Evolutionary conservation across 2,329 filamentous ascomycete genomes (phyloP).

Genomic region (Cylindrodendrum hubeiense): DNA sequence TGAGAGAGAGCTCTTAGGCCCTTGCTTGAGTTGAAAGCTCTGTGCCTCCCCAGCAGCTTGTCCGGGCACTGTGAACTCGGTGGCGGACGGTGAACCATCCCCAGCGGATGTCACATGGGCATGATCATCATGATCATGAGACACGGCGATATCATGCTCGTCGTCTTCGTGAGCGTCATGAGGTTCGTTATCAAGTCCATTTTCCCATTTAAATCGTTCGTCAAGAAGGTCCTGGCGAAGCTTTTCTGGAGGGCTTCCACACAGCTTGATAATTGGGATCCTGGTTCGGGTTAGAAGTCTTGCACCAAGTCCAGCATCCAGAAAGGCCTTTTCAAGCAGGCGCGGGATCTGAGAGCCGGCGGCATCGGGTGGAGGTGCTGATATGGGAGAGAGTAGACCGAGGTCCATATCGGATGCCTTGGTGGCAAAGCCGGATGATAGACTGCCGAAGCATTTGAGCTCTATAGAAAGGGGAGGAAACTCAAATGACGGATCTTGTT

Average conservation of each 20-base stretch:
- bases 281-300: constrained; percentile 82
- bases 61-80: constrained; percentile 39
- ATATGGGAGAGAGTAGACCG: constrained; percentile 76
- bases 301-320: constrained; percentile 80
- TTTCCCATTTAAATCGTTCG: constrained; percentile 80
- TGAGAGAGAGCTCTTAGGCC: constrained; percentile 54
- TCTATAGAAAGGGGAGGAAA: constrained; percentile 71
- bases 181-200: constrained; percentile 58
- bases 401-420: constrained; percentile 94
- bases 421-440: constrained; percentile 87
- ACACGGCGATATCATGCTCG: constrained; percentile 47
- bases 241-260: constrained; percentile 74
- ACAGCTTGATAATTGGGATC: constrained; percentile 90
- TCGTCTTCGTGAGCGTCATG: constrained; percentile 51
- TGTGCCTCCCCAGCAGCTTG: constrained; percentile 30
- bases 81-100: constrained; percentile 16
- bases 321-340: constrained; percentile 79
- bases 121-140: constrained; percentile 39
- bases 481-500: constrained; percentile 52
- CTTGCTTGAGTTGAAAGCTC: constrained; percentile 56
- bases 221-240: constrained; percentile 72
- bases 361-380: constrained; percentile 64
- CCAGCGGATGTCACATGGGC: constrained; percentile 8
- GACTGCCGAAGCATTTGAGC: constrained; percentile 84
- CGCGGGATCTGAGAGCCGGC: constrained; percentile 75